Base-by-base conservation (phyloP, 148 eudicot species). In the Agrostemma githago region DNA sequence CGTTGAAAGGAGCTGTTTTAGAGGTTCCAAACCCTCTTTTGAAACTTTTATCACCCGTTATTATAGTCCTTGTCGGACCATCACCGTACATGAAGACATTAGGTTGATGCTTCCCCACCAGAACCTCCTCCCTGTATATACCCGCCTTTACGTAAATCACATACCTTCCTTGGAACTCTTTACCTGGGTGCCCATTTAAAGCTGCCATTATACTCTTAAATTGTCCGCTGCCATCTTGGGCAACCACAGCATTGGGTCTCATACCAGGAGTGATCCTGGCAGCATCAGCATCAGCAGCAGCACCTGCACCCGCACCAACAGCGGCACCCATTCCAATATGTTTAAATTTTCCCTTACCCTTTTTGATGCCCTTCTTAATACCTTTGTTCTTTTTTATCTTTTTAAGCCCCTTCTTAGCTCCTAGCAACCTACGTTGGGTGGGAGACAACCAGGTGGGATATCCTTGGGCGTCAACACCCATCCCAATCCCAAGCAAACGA, bases 91-190 rank as follows among this genome's bases (percentile, higher is more conserved):
- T 84, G 72, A 79, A 70, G 3, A 87, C 81, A 54, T 87, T 82
- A 2, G 38, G 19, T 17, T 82, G 79, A 1, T 80, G 63, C 51
- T 83, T 83, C 2, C 70, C 75, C 8, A 89, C 66, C 0, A 70
- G 73, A 0, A 89, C 80, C 8, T 81, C 72, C 65, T 89, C 89
- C 2, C 72, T 71, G 17, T 89, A 89, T 4, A 82, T 54, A 1
- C 94, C 94, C 0, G 89, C 86, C 79, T 89, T 89, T 0, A 89
- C 83, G 21, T 84, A 83, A 15, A 89, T 78, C 3, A 86, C 75
- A 66, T 65, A 89, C 37, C 84, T 79, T 3, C 84, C 88, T 69
- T 41, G 34, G 4, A 57, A 3, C 6, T 72, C 51, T 38, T 72
- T 80, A 12, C 79, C 82, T 4, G 82, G 89, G 66, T 84, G 82